Conservation (phyloP, 78 protist species). For the Protostelium mycophagum region DNA sequence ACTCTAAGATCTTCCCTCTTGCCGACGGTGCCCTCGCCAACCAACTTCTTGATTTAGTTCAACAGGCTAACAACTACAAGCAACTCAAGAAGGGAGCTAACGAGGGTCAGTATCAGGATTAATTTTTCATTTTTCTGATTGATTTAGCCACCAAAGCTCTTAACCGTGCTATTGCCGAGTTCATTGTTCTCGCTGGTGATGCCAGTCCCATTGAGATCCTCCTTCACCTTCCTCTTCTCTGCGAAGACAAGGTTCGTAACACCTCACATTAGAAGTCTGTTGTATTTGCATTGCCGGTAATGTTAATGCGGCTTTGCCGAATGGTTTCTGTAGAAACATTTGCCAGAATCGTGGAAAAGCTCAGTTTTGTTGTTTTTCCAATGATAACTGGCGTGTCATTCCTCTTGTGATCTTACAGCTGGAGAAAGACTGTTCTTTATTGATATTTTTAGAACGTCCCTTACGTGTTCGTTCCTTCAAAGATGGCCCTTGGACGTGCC, state of each 20-base stretch:
- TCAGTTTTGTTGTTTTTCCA: background rate
- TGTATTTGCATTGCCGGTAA: background rate
- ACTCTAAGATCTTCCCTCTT: slow-evolving; percentile 95
- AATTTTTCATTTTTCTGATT: background rate
- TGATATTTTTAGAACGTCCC: slow-evolving; percentile 82
- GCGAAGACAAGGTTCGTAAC: slow-evolving; percentile 91
- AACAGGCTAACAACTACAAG: slow-evolving; percentile 82
- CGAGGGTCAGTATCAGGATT: slow-evolving; percentile 58
- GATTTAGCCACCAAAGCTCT: slow-evolving; percentile 96
- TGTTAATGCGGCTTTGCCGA: background rate
- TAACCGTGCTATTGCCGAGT: slow-evolving; percentile 91
- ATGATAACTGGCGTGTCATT: too few species aligned
- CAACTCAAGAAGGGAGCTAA: slow-evolving; percentile 98
- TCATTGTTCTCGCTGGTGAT: slow-evolving; percentile 97
- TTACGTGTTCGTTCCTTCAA: slow-evolving; percentile 94
- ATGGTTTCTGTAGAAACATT: background rate
- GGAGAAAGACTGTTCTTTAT: background rate
- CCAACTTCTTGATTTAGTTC: slow-evolving; percentile 88
- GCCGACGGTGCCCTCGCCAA: slow-evolving; percentile 82
- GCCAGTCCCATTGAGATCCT: slow-evolving; percentile 98
- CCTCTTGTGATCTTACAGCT: background rate
- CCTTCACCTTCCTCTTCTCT: slow-evolving; percentile 97
- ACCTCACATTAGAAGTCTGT: background rate
- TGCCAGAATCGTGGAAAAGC: background rate
- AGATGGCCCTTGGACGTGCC: slow-evolving; percentile 95